Evolutionary conservation across 805 yeast genomes (phyloP), one percentile per base, ranked within the genome.

Genomic region (Sugiyamaella valdiviana): DNA sequence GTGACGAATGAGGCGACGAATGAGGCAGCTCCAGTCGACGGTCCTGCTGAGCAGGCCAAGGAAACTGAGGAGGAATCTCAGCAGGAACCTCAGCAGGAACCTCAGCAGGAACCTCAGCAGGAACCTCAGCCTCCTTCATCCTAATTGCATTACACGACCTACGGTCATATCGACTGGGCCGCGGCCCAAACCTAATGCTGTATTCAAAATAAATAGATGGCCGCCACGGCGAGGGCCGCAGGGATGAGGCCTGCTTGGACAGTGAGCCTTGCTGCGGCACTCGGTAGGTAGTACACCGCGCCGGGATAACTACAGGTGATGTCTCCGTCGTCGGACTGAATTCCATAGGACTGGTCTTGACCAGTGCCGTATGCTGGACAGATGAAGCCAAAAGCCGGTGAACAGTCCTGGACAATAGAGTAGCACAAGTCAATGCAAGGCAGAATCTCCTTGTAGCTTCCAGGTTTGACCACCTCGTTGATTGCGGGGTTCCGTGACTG

Each of bases 401-500:
- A 96, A 63, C 99, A 91, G 62, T 85, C 84, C 44, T 87, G 74
- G 1, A 83, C 93, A 6, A 93, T 77, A 5, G 80, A 75, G 52
- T 85, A 72, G 64, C 98, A 93, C 53, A 83, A 76, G 59, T 85
- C 82, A 44, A 83, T 74, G 62, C 99, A 91, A 0, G 99, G 99
- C 49, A 87, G 63, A 2, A 93, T 75, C 65, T 91, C 99, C 57
- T 73, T 82, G 65, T 90, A 91, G 21, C 65, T 61, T 10, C 75
- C 72, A 0, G 89, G 86, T 3, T 75, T 70, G 24, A 83, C 69
- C 1, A 75, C 60, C 3, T 68, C 66, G 54, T 80, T 76, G 36
- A 91, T 72, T 53, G 75, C 77, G 4, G 68, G 66, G 57, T 77
- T 85, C 53, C 99, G 73, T 9, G 85, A 81, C 3, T 70, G 63